A percentile compares a stretch with the other conserved stretches of the same genome.
Conservation (phyloP, 2,329 filamentous ascomycete genomes). For the Cladophialophora bantiana region DNA sequence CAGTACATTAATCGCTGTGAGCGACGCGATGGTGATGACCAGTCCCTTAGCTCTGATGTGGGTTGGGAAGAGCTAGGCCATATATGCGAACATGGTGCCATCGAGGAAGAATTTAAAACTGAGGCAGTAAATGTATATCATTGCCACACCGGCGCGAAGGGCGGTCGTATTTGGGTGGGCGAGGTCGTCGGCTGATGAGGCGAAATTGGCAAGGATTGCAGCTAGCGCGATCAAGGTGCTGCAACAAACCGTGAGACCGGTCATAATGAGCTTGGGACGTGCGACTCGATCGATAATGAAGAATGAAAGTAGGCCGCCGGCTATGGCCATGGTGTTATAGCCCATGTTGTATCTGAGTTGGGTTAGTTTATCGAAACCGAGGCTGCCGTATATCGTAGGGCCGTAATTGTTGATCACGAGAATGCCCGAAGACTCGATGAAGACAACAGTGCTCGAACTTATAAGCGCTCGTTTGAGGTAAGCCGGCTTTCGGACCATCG, state of each 20-base stretch:
- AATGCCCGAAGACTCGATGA: too few species aligned
- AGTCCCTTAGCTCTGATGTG: too few species aligned
- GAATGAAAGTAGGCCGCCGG: constrained; percentile 12
- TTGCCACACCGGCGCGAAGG: constrained; percentile 55
- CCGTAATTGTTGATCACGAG: constrained; percentile 34
- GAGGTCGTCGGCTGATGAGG: constrained; percentile 11
- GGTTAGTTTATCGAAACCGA: constrained; percentile 25
- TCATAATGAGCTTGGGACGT: constrained; percentile 39
- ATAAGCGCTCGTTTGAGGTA: constrained; percentile 25
- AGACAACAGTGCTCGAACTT: constrained; percentile 9
- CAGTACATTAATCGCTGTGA: neutral
- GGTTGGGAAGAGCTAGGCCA: constrained; percentile 29
- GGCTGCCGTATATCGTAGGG: constrained; percentile 20
- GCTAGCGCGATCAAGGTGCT: constrained; percentile 14
- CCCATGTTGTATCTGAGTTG: constrained; percentile 29
- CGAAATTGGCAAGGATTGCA: constrained; percentile 30
- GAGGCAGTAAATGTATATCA: constrained; percentile 59
- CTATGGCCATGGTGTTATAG: constrained; percentile 22
- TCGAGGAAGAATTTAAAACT: constrained; percentile 22
- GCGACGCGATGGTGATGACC: constrained; percentile 22
- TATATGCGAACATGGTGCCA: constrained; percentile 28
- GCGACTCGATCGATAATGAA: constrained; percentile 28
- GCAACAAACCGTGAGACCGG: constrained; percentile 31
- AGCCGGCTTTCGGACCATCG: constrained; percentile 19
- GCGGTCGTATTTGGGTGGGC: constrained; percentile 20